Evolutionary conservation across 768 basidiomycete species (phyloP), one percentile per base, ranked within the genome.

Genomic region (Boletus vinaceobasis): DNA sequence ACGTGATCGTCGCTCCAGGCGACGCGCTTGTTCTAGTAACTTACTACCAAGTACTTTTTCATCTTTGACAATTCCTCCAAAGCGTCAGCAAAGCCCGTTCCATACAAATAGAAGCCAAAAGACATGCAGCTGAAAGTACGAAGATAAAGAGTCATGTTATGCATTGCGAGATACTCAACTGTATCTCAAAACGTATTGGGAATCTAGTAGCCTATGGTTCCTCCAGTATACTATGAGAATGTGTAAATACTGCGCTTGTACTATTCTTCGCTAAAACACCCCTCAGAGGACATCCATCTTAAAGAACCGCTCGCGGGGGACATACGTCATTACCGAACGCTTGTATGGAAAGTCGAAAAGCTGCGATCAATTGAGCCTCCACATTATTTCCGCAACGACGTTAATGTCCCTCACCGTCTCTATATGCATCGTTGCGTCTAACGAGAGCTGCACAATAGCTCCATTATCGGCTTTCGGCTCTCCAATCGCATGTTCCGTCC

Each of bases 401-500:
- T 35, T 17, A 15, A 31, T 9, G 17, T 17, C 8, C 10, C 64
- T 50, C 43, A 65, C 64, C 33, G 63, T 67, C 44, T 42, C 55
- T 2, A 59, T 35, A 33, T 65, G 65, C 65, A 65, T 65, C 40
- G 54, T 47, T 11, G 64, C 26, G 37, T 50, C 52, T 5, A 59
- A 14, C 11, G 38, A 33, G 23, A 65, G 35, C n/a, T 60, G 74
- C 69, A 77, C 56, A 26, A 65, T 60, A 19, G 48, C 59, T 19
- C 48, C 59, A 64, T 63, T 79, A 3, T 65, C 59, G 4, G 65
- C 63, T 52, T 65, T 73, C 0, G 79, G 79, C 56, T 81, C 79
- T 32, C 74, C 76, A 33, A 76, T 60, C 32, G 78, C 71, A 39
- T 71, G 64, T 19, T 71, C 60, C 1, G 77, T 75, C 39, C 79